Percentiles rank a stretch among this genome's conserved stretches.
phyloP scores from a whole-genome alignment of 208 protist species.

The Angomonas deanei region DNA sequence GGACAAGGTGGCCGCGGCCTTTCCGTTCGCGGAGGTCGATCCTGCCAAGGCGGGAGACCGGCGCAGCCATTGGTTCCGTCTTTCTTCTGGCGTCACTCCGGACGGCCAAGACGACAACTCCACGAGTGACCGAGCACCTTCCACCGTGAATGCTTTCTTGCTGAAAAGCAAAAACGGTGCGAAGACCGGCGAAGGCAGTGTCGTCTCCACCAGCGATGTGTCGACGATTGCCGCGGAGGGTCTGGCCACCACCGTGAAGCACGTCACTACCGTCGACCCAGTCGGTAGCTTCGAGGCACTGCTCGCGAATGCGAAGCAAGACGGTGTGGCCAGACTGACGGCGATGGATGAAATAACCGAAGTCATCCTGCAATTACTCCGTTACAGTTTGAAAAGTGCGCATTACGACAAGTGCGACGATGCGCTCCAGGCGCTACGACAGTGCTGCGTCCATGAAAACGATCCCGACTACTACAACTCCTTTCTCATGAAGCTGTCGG shows the following conservation, averaged over 20 bases:
- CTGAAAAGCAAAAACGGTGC: background rate
- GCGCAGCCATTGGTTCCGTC: conserved; percentile 16
- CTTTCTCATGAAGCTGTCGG: conserved; percentile 58
- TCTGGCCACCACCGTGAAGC: background rate
- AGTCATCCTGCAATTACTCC: conserved; percentile 54
- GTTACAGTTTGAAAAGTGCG: conserved; percentile 42
- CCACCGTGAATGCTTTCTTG: conserved; percentile 9
- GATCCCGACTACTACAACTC: conserved; percentile 67
- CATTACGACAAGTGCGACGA: conserved; percentile 68
- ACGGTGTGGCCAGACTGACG: conserved; percentile 32
- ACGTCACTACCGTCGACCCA: conserved; percentile 43
- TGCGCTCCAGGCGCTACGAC: conserved; percentile 58
- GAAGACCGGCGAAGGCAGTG: background rate
- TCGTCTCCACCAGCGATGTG: conserved; percentile 8
- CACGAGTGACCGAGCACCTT: conserved; percentile 5
- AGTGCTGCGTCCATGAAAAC: conserved; percentile 53
- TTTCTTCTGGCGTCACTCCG: conserved; percentile 4
- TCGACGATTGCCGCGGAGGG: conserved; percentile 7
- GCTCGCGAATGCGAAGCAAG: conserved; percentile 17
- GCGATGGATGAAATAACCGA: conserved; percentile 63
- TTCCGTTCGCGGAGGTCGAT: conserved; percentile 30
- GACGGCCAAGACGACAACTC: background rate
- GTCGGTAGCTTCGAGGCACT: conserved; percentile 38
- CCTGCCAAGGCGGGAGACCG: conserved; percentile 1
- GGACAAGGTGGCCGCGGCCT: conserved; percentile 27